Evolutionary conservation across 2,329 filamentous ascomycete genomes (phyloP), one percentile per base, ranked within the genome.

Genomic region (Akanthomyces dipterigenus): DNA sequence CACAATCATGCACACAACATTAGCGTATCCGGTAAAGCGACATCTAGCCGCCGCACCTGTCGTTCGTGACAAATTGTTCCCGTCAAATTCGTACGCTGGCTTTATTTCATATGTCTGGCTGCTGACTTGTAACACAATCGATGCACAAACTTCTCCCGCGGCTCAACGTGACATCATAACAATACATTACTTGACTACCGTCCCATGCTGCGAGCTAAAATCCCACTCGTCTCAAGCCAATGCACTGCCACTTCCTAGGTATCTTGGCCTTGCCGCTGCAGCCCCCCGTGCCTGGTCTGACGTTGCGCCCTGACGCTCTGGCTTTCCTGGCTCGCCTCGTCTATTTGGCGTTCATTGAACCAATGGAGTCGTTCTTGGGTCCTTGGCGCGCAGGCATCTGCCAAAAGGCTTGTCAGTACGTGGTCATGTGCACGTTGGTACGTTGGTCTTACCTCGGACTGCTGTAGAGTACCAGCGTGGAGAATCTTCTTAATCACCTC

Each of bases 401-500:
- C 55, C 53, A 20, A 1, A 4, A 9, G 9, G 3, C 22, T 4
- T 24, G 55, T 58, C 55, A 58, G 43, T 14, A 9, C 12, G 3
- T n/a, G 8, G 12, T 36, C n/a, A 58, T 66, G 55, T 69, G 62
- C 34, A 22, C 14, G 20, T 18, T 34, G 20, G 20, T 16, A 31
- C 16, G 14, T 2, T 38, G 2, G 14, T 26, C 75, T 72, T 67
- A 84, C 82, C 75, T 82, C 77, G 20, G 76, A 66, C 69, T 85
- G 82, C 76, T 95, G 88, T 60, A 88, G 73, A 18, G 80, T 80
- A 24, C 93, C 93, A 72, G 85, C 84, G 77, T 91, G 83, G 46
- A 98, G 79, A 65, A 99, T 96, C 77, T 86, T 79, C 77, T 85
- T 85, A 70, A 98, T 88, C 63, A 89, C 87, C 0, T 93, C 89